Percentiles rank a stretch among this genome's conserved stretches.
Conservation (phyloP, 139 green algal genomes). For the Pseudopediastrum boryanum region DNA sequence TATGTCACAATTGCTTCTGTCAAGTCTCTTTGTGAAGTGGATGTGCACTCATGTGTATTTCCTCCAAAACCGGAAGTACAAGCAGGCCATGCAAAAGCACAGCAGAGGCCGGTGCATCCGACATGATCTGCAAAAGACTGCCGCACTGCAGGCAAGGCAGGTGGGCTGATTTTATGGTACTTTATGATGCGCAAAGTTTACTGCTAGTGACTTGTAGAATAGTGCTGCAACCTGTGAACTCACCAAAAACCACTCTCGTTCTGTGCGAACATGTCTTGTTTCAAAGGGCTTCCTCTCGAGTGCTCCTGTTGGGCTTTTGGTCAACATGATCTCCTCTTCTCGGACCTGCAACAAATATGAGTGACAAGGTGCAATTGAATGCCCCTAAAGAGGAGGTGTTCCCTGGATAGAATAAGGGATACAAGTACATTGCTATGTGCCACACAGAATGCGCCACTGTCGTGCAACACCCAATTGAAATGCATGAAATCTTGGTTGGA, state of each 20-base stretch:
- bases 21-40: no score
- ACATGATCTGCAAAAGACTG: not conserved
- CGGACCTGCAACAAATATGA: slow-evolving; percentile 16
- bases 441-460: no score
- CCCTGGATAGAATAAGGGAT: no score
- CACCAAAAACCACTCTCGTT: slow-evolving; percentile 34
- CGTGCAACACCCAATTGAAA: no score
- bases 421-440: no score
- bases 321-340: slow-evolving; percentile 29
- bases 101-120: not conserved
- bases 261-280: slow-evolving; percentile 18
- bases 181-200: not conserved
- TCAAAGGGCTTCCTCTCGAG: slow-evolving; percentile 37
- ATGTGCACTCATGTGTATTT: no score
- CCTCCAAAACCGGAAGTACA: no score
- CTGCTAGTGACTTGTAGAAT: not conserved
- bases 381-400: no score
- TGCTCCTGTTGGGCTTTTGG: slow-evolving; percentile 16
- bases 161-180: not conserved
- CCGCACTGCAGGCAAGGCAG: not conserved
- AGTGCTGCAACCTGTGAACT: not conserved
- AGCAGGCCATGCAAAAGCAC: not conserved
- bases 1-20: no score
- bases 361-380: no score
- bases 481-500: not conserved